Evolutionary conservation across 352 stramenopile species (phyloP).

Genomic region (Thalassiosira delicatula): DNA sequence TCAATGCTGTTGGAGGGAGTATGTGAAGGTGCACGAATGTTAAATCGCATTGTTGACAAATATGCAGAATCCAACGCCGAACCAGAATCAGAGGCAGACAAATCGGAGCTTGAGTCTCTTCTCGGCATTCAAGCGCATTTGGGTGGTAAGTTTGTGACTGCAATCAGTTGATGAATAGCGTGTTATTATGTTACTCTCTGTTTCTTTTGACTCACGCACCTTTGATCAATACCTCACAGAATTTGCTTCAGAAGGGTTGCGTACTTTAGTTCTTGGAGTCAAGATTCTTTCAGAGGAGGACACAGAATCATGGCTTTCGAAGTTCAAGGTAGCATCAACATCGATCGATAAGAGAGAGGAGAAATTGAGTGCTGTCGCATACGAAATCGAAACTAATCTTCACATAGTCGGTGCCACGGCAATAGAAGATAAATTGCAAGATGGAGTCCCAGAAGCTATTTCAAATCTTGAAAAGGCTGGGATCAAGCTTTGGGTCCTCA

Average conservation of each 20-base stretch:
- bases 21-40: conserved; percentile 55
- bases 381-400: conserved; percentile 85
- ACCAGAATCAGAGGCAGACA: conserved; percentile 42
- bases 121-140: conserved; percentile 80
- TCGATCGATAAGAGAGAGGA: conserved; percentile 79
- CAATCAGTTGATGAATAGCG: no score
- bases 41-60: conserved; percentile 51
- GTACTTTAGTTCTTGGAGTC: conserved; percentile 82
- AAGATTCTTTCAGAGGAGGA: conserved; percentile 78
- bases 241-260: conserved; percentile 83
- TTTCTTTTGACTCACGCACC: not conserved
- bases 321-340: conserved; percentile 75
- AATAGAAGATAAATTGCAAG: conserved; percentile 97
- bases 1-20: conserved; percentile 84
- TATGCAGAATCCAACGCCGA: conserved; percentile 41
- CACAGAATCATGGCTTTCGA: conserved; percentile 70
- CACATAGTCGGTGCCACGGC: conserved; percentile 93
- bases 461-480: conserved; percentile 92
- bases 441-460: conserved; percentile 95
- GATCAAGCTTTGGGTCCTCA: conserved; percentile 99
- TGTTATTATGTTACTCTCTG: no score
- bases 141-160: conserved; percentile 61
- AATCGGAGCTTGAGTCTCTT: conserved; percentile 69
- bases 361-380: conserved; percentile 73
- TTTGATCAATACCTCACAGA: conserved; percentile 35